These are phyloP conservation scores for Onygenales sp. DNA, from an alignment of 2,329 filamentous ascomycete species.

Conservation along the genomic window DNA sequence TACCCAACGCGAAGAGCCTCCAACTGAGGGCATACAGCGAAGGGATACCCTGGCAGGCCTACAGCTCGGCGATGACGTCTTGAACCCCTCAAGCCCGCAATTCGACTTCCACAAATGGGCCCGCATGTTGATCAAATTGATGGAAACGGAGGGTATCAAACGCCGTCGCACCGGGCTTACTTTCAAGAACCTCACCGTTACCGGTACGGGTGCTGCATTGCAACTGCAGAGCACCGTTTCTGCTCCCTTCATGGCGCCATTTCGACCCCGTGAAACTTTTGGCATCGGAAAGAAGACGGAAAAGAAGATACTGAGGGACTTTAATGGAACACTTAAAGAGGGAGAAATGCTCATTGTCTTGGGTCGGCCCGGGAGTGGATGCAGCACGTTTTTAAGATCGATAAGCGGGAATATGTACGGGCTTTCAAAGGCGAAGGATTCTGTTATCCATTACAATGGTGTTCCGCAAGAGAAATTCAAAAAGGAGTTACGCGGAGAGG, in stretches of 20 bases:
- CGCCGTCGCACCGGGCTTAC: conserved; percentile 49
- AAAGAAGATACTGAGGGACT: conserved; percentile 47
- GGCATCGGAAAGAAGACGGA: conserved; percentile 34
- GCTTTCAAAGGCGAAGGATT: conserved; percentile 58
- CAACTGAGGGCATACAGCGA: conserved; percentile 7
- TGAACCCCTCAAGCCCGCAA: conserved; percentile 44
- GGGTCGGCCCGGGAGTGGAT: conserved; percentile 39
- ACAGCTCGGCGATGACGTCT: conserved; percentile 35
- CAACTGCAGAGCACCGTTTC: conserved; percentile 60
- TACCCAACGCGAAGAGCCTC: conserved; percentile 3
- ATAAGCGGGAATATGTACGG: conserved; percentile 75
- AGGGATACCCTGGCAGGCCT: conserved; percentile 30
- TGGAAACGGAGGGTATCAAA: conserved; percentile 48
- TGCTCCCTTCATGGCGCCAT: conserved; percentile 48
- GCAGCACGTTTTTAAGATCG: conserved; percentile 77
- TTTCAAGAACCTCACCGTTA: conserved; percentile 57
- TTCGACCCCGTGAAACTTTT: conserved; percentile 49
- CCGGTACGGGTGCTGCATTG: conserved; percentile 56
- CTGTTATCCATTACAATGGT: conserved; percentile 71
- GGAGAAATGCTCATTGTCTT: conserved; percentile 38
- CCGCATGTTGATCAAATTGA: conserved; percentile 38
- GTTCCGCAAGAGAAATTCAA: conserved; percentile 62
- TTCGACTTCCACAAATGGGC: conserved; percentile 48
- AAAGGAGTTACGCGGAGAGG: conserved; percentile 40
- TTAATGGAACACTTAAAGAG: conserved; percentile 43